Conservation (phyloP, 2,329 filamentous ascomycete species). For the Fonsecaea monophora region DNA sequence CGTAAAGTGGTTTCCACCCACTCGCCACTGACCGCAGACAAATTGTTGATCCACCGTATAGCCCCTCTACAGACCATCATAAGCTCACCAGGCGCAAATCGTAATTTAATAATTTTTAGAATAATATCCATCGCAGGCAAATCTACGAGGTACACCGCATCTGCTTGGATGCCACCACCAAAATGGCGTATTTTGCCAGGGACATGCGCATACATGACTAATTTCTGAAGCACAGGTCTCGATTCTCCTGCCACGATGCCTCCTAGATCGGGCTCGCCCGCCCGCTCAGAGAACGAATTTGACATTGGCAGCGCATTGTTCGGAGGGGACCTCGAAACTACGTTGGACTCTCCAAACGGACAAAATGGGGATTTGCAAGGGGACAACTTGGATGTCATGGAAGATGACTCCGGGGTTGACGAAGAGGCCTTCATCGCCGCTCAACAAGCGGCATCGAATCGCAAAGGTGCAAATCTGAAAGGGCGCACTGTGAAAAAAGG, state of each 20-base stretch:
- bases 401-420: constrained; percentile 61
- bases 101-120: constrained; percentile 24
- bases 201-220: neutral
- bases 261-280: constrained; percentile 70
- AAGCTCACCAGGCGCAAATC: neutral
- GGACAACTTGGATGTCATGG: constrained; percentile 46
- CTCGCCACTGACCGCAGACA: neutral
- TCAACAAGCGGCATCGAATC: constrained; percentile 83
- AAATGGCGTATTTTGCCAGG: neutral
- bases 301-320: constrained; percentile 85
- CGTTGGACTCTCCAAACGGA: constrained; percentile 47
- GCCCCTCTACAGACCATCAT: constrained; percentile 16
- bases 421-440: constrained; percentile 93
- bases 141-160: neutral
- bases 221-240: neutral
- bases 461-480: constrained; percentile 82
- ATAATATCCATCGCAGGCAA: constrained; percentile 23
- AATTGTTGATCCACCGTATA: constrained; percentile 1
- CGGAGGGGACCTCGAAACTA: constrained; percentile 63
- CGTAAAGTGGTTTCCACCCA: constrained; percentile 24
- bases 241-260: constrained; percentile 23
- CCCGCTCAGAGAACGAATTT: constrained; percentile 85
- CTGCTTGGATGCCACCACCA: neutral
- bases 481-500: constrained; percentile 90
- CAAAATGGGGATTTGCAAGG: constrained; percentile 41